Conservation (phyloP, 805 yeast genomes). For the Lipomyces sp. region DNA sequence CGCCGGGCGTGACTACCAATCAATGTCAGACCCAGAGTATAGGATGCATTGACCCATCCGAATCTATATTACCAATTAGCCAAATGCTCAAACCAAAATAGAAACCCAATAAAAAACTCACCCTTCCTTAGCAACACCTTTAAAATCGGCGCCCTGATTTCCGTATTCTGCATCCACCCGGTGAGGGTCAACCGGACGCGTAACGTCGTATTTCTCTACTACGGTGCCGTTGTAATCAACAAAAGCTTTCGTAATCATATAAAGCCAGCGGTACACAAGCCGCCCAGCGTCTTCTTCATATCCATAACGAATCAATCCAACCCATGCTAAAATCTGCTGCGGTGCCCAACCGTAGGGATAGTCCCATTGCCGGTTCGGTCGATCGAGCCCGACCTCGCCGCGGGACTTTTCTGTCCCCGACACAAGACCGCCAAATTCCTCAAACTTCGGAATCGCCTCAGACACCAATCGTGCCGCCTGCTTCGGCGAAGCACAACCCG, state of each 20-base stretch:
- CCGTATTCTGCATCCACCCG: conserved; percentile 95
- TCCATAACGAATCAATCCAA: conserved; percentile 73
- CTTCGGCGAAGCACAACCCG: conserved; percentile 59
- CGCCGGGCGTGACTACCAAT: conserved; percentile 65
- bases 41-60: conserved; percentile 97
- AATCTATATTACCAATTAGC: conserved; percentile 45
- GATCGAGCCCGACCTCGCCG: conserved; percentile 61
- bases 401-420: conserved; percentile 76
- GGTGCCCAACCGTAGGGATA: conserved; percentile 99
- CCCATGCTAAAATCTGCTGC: conserved; percentile 93
- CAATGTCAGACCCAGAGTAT: conserved; percentile 64
- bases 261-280: conserved; percentile 83
- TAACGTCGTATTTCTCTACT: conserved; percentile 92
- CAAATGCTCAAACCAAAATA: not conserved
- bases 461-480: conserved; percentile 66
- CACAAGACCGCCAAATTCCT: conserved; percentile 83
- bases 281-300: conserved; percentile 62
- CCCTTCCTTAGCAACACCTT: conserved; percentile 93
- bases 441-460: conserved; percentile 63
- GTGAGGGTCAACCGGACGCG: conserved; percentile 78
- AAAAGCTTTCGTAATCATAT: conserved; percentile 80
- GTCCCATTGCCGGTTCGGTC: conserved; percentile 97
- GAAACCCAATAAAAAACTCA: not conserved
- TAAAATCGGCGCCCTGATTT: conserved; percentile 88
- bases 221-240: conserved; percentile 92